phyloP scores from a whole-genome alignment of 495 filamentous ascomycete genomes.

The Penicillium malachiteum region DNA sequence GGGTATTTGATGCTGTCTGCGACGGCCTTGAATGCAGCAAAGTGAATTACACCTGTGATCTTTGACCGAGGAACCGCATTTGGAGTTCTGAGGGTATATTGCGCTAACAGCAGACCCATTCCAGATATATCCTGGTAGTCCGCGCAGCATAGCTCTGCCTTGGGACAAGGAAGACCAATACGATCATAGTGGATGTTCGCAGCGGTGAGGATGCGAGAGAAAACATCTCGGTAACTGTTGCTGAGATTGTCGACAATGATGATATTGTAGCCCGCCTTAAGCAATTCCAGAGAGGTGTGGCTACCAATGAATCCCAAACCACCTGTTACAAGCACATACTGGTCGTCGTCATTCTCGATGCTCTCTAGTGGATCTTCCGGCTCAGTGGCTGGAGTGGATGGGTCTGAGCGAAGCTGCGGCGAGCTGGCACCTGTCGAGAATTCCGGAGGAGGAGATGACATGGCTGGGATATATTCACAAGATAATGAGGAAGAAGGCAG shows the following conservation, averaged over 20 bases:
- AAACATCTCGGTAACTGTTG: conserved; percentile 2
- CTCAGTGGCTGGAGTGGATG: conserved; percentile 2
- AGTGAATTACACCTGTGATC: conserved; percentile 4
- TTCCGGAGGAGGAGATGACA: background rate
- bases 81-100: background rate
- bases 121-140: conserved; percentile 1
- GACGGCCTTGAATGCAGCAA: conserved; percentile 3
- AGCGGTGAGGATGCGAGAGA: background rate
- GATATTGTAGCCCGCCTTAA: conserved; percentile 7
- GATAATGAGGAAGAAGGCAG: background rate
- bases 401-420: conserved; percentile 1
- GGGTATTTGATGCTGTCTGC: conserved; percentile 2
- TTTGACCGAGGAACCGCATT: background rate
- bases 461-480: background rate
- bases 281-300: conserved; percentile 1
- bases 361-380: background rate
- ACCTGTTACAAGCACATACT: conserved; percentile 2
- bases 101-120: background rate
- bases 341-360: background rate
- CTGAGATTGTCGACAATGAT: conserved; percentile 8
- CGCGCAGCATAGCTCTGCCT: conserved; percentile 3
- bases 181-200: conserved; percentile 1
- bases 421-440: background rate
- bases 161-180: background rate
- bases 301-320: conserved; percentile 4